Evolutionary conservation across 805 yeast species (phyloP).

Genomic region (Lipomyces yamadae): DNA sequence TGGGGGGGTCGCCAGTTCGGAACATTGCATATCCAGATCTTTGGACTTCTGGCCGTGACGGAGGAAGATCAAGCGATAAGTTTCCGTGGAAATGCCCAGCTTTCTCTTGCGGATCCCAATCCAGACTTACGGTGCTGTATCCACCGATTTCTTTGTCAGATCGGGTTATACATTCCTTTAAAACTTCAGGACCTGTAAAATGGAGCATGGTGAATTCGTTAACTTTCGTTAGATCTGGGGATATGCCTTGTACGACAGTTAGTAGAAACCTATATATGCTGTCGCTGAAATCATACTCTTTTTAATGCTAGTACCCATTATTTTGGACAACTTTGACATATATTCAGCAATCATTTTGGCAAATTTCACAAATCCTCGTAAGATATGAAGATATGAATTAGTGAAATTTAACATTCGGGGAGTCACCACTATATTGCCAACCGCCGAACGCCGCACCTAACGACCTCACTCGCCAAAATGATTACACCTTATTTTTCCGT

Average conservation of each 20-base stretch:
- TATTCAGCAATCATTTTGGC: constrained; percentile 8
- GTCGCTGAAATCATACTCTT: constrained; percentile 4
- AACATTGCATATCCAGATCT: constrained; percentile 81
- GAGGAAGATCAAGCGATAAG: constrained; percentile 67
- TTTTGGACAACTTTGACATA: constrained; percentile 18
- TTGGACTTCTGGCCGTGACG: constrained; percentile 64
- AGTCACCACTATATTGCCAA: too few relatives aligned
- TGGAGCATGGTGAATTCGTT: constrained; percentile 56
- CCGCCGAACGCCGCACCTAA: neutral
- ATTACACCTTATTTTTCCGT: constrained; percentile 84
- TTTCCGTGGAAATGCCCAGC: constrained; percentile 75
- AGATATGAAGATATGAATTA: neutral
- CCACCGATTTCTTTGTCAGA: constrained; percentile 82
- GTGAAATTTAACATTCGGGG: too few relatives aligned
- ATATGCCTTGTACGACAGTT: constrained; percentile 10
- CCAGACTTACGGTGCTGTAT: constrained; percentile 65
- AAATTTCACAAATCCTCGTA: neutral
- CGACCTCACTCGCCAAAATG: constrained; percentile 54
- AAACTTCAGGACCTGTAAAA: constrained; percentile 58
- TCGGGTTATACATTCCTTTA: constrained; percentile 60
- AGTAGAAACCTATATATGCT: neutral
- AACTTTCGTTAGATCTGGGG: constrained; percentile 21
- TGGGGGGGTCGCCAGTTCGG: constrained; percentile 69
- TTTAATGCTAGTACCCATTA: neutral
- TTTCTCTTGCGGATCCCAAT: constrained; percentile 48